phyloP scores from a whole-genome alignment of 352 stramenopile species.

The Pythium plurisporium region DNA sequence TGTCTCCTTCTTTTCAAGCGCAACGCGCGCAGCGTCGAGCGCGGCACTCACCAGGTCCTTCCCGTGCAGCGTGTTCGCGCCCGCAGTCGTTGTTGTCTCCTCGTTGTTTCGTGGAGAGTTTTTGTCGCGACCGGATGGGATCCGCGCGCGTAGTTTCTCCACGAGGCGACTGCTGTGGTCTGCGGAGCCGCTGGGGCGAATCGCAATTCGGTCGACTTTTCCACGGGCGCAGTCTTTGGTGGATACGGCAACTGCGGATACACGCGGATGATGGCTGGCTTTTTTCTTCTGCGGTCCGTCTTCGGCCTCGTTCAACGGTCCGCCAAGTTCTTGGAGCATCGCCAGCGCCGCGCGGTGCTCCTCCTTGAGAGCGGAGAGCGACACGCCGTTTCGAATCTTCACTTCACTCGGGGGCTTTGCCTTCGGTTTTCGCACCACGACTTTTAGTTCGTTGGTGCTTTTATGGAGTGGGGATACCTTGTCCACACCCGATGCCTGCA shows the following conservation, averaged over 20 bases:
- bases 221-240: background rate
- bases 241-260: background rate
- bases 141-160: slow-evolving; percentile 41
- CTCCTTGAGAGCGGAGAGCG: slow-evolving; percentile 65
- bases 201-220: background rate
- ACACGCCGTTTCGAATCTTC: slow-evolving; percentile 42
- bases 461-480: too few relatives aligned
- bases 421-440: background rate
- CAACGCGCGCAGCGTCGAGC: slow-evolving; percentile 11
- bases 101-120: background rate
- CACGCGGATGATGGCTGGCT: background rate
- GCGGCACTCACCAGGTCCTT: slow-evolving; percentile 12
- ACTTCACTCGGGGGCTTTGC: slow-evolving; percentile 23
- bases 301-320: slow-evolving; percentile 31
- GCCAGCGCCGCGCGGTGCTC: slow-evolving; percentile 70
- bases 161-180: slow-evolving; percentile 37
- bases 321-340: slow-evolving; percentile 70
- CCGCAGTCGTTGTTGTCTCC: background rate
- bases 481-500: too few relatives aligned
- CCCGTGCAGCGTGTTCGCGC: slow-evolving; percentile 3
- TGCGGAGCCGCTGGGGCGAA: background rate
- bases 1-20: background rate
- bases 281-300: slow-evolving; percentile 13
- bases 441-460: background rate
- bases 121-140: slow-evolving; percentile 36